Conservation (phyloP, 73 alveolate species). For the Tetrahymena elliotti region DNA sequence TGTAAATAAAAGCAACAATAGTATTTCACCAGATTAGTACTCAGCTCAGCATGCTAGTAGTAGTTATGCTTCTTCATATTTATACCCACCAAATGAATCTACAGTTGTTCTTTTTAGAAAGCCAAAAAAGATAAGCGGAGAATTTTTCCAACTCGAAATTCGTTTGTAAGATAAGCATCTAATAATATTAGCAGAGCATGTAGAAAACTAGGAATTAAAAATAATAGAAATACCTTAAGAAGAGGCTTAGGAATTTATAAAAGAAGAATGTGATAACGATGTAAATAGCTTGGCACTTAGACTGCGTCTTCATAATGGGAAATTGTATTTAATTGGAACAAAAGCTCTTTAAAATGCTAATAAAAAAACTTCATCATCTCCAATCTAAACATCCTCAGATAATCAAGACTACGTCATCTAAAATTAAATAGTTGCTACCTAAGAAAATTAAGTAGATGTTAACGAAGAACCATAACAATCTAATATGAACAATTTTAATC, state of each 20-base stretch:
- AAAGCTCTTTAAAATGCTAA: not conserved
- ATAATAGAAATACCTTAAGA: not conserved
- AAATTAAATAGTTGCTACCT: not conserved
- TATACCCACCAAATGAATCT: not conserved
- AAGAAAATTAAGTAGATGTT: not conserved
- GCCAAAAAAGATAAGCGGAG: not conserved
- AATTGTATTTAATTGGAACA: not conserved
- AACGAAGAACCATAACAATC: not conserved
- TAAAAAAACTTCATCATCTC: not conserved
- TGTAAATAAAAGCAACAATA: not conserved
- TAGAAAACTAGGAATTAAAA: not conserved
- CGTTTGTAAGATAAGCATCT: not conserved
- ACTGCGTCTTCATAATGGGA: not conserved
- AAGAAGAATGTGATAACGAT: not conserved
- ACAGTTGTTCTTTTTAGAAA: not conserved
- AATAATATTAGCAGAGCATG: not conserved
- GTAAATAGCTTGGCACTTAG: not conserved
- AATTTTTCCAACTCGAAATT: not conserved
- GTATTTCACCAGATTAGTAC: not conserved
- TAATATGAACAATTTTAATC: not conserved
- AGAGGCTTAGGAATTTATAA: not conserved
- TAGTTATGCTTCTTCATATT: not conserved
- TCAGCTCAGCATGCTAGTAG: not conserved
- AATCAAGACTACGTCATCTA: not conserved
- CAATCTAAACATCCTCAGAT: not conserved